Evolutionary conservation across 179 eudicot species (phyloP).

Genomic region (Silene coronaria): DNA sequence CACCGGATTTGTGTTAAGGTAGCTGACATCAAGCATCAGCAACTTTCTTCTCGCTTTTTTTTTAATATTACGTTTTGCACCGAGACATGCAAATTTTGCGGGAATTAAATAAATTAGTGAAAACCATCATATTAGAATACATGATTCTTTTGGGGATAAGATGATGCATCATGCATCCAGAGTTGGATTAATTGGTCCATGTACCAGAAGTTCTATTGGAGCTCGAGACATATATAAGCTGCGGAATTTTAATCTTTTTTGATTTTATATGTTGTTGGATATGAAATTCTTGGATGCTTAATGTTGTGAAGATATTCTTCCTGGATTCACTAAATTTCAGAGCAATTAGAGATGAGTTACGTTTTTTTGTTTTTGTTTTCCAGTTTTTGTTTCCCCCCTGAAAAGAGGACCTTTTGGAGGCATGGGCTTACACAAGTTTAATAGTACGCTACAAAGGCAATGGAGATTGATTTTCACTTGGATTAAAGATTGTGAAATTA

Average conservation of each 20-base stretch:
- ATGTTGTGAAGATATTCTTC: neutral
- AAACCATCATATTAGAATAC: conserved; percentile 14
- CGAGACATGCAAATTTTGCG: conserved; percentile 22
- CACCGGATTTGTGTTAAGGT: neutral
- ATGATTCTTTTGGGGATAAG: conserved; percentile 27
- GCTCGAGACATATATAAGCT: conserved; percentile 4
- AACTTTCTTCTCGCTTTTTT: neutral
- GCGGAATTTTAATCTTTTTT: conserved; percentile 14
- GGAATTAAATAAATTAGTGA: conserved; percentile 27
- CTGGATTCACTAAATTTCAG: neutral
- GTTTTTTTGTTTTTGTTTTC: no score
- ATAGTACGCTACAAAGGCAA: no score
- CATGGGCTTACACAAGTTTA: no score
- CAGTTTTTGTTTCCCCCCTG: no score
- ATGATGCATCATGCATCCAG: conserved; percentile 20
- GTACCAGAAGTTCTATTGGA: neutral
- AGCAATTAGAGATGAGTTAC: no score
- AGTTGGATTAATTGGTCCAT: conserved; percentile 1
- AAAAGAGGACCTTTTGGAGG: no score
- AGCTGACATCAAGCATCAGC: conserved; percentile 17
- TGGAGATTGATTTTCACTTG: no score
- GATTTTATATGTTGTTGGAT: neutral
- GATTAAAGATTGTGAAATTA: no score
- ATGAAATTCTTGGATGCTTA: neutral
- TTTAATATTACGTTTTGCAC: neutral